These are phyloP conservation scores for Leccinum imitatum DNA, from an alignment of 768 basidiomycete genomes.

Conservation along the genomic window DNA sequence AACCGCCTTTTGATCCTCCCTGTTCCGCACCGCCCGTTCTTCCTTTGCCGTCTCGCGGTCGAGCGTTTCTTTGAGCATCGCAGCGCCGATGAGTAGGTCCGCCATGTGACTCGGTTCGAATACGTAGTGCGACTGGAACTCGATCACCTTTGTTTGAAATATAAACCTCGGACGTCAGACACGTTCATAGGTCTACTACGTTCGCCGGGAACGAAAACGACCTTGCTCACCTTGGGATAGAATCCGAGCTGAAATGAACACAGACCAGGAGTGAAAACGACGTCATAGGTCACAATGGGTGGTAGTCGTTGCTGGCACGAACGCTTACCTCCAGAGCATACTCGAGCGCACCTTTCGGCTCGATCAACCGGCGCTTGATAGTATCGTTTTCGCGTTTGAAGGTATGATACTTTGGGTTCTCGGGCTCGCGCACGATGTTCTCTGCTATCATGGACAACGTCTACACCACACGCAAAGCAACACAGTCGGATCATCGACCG, in stretches of 20 bases:
- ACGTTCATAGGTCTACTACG: no score
- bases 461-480: conserved; percentile 23
- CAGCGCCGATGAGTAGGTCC: conserved; percentile 62
- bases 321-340: conserved; percentile 72
- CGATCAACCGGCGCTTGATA: conserved; percentile 66
- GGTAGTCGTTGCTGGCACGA: neutral
- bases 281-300: neutral
- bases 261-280: neutral
- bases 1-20: conserved; percentile 59
- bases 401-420: conserved; percentile 66
- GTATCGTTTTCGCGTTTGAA: conserved; percentile 75
- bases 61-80: conserved; percentile 63
- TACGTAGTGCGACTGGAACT: conserved; percentile 73
- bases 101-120: conserved; percentile 53
- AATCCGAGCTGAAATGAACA: conserved; percentile 63
- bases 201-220: neutral
- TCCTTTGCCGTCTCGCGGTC: conserved; percentile 49
- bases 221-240: conserved; percentile 52
- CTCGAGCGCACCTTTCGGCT: conserved; percentile 71
- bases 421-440: conserved; percentile 71
- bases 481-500: neutral
- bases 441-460: conserved; percentile 67
- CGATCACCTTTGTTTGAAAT: conserved; percentile 47
- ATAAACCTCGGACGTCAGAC: neutral
- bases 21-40: conserved; percentile 45